Evolutionary conservation across 371 early-diverging fungal genomes (phyloP), one percentile per base, ranked within the genome.

Genomic region (Antonospora locustae): DNA sequence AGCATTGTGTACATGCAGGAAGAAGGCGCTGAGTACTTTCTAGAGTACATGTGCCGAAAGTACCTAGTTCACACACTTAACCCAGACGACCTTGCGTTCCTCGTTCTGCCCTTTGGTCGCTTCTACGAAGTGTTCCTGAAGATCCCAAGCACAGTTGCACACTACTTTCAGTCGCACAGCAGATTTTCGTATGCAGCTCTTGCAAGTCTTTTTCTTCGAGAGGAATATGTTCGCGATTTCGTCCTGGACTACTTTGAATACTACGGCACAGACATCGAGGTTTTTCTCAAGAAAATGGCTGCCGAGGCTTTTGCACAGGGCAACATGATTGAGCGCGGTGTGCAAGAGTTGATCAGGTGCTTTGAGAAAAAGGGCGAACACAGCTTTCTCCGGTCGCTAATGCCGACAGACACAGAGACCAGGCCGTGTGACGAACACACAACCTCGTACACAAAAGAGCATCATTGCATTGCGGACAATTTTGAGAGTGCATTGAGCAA

Each of bases 41-140:
- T 63, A 5, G 68, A 68, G 14, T 68, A 61, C 44, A 24, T 68
- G 11, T 38, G 55, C 0, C 0, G 68, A n/a, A 62, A 54, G 27
- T 68, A 68, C 29, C 2, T 16, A 19, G 40, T 54, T 27, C 41
- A 63, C 36, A 50, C 61, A 3, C 63, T 24, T 47, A 63, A 68
- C 41, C 19, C 46, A 3, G 14, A 63, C n/a, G 68, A 68, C 27
- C 23, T 63, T 14, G 17, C 60, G 28, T 63, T 55, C 47, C 12
- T 59, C 3, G 19, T 63, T 16, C 24, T 63, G 2, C 59, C 59
- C 28, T 58, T 46, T 34, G 14, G 4, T 23, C 50, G 55, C 30
- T 68, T 52, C 46, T 41, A 52, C 14, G 22, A 16, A 12, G 60
- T 60, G 7, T 22, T 65, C 46, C 14, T 34, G 23, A 39, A 6